These are phyloP conservation scores for Xylaria sp. DNA, from an alignment of 2,329 filamentous ascomycete species.

Conservation along the genomic window DNA sequence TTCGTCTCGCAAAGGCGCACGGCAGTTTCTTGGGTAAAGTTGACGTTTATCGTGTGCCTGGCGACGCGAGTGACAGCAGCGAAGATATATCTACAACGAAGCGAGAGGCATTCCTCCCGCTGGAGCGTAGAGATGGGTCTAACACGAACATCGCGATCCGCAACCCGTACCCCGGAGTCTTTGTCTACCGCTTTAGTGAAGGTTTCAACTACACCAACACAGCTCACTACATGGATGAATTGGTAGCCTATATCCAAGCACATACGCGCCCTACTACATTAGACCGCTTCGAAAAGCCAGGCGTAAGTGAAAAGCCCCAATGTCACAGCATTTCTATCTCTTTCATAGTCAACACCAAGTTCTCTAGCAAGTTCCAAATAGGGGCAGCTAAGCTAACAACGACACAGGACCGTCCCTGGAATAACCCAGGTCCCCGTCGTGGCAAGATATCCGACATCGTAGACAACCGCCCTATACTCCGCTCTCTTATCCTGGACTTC, in stretches of 20 bases:
- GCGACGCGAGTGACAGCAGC: conserved; percentile 26
- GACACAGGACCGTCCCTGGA: conserved; percentile 56
- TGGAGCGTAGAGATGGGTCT: conserved; percentile 62
- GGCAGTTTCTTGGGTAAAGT: conserved; percentile 84
- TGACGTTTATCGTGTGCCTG: conserved; percentile 68
- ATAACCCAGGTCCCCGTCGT: conserved; percentile 50
- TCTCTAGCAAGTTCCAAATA: too few relatives aligned
- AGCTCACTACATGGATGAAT: conserved; percentile 61
- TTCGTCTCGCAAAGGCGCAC: conserved; percentile 80
- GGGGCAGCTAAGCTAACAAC: not conserved
- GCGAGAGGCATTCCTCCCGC: conserved; percentile 59
- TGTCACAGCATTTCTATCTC: not conserved
- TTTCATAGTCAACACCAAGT: not conserved
- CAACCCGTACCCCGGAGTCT: conserved; percentile 64
- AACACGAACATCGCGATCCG: conserved; percentile 60
- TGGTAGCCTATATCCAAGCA: conserved; percentile 59
- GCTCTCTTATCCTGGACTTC: conserved; percentile 67
- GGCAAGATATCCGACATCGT: conserved; percentile 38
- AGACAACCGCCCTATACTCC: conserved; percentile 53
- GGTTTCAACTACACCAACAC: conserved; percentile 69
- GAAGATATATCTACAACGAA: conserved; percentile 39
- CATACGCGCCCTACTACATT: conserved; percentile 59
- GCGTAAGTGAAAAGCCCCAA: conserved; percentile 52
- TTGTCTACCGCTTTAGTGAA: conserved; percentile 66
- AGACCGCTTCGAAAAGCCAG: conserved; percentile 58